phyloP scores from a whole-genome alignment of 208 protist genomes.

The Perkinsela sp. region DNA sequence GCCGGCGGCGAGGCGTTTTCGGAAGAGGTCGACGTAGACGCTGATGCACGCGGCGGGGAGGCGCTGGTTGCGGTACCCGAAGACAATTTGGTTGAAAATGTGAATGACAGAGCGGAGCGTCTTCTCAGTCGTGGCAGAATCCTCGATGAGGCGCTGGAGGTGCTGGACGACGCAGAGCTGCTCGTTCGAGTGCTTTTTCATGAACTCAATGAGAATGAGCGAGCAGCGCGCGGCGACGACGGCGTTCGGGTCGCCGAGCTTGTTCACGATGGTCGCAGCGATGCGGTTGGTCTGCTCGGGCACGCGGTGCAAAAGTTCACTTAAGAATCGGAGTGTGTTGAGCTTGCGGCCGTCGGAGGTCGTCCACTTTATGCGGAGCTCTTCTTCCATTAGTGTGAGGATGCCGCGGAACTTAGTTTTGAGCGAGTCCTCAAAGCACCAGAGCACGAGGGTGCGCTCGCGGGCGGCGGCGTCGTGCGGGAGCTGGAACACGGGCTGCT shows the following conservation, averaged over 20 bases:
- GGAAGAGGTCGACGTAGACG: slow-evolving; percentile 58
- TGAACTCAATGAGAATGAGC: slow-evolving; percentile 39
- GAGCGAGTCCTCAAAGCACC: slow-evolving; percentile 64
- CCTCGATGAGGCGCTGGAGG: slow-evolving; percentile 61
- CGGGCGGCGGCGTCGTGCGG: slow-evolving; percentile 21
- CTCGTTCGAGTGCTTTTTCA: slow-evolving; percentile 32
- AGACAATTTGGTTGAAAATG: slow-evolving; percentile 68
- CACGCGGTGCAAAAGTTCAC: slow-evolving; percentile 46
- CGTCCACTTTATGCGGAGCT: slow-evolving; percentile 54
- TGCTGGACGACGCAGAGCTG: slow-evolving; percentile 26
- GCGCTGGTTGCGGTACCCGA: slow-evolving; percentile 56
- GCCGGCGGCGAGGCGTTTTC: slow-evolving; percentile 21
- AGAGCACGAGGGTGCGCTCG: slow-evolving; percentile 40
- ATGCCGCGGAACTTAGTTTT: slow-evolving; percentile 63
- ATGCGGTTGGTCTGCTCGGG: slow-evolving; percentile 31
- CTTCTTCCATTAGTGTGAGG: slow-evolving; percentile 38
- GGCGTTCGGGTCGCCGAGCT: slow-evolving; percentile 41
- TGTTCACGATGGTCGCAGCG: slow-evolving; percentile 64
- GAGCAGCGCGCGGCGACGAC: slow-evolving; percentile 40
- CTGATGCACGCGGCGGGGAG: slow-evolving; percentile 51
- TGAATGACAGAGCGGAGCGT: slow-evolving; percentile 60
- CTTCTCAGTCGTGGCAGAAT: slow-evolving; percentile 47
- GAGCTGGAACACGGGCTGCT: slow-evolving; percentile 7
- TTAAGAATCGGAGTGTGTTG: slow-evolving; percentile 16
- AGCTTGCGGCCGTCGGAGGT: slow-evolving; percentile 51